Conservation (phyloP, 495 filamentous ascomycete species). For the Aspergillus campestris region DNA sequence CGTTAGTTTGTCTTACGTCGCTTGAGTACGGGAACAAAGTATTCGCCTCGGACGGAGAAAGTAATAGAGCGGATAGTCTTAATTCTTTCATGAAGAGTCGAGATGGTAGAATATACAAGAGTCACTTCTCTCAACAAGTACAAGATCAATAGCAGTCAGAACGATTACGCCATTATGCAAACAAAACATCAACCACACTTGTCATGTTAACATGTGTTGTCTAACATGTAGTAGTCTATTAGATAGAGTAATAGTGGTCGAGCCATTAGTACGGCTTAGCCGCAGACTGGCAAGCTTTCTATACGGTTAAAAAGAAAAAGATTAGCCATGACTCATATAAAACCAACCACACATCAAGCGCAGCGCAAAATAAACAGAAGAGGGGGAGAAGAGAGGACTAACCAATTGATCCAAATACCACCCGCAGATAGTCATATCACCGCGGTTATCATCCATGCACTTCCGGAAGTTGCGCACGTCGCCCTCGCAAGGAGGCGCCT, state of each 20-base stretch:
- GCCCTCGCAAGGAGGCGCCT: conserved; percentile 56
- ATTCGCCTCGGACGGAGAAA: too few species aligned
- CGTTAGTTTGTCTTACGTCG: too few species aligned
- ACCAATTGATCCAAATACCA: conserved; percentile 97
- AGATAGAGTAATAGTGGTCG: conserved; percentile 3
- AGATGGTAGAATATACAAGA: conserved; percentile 1
- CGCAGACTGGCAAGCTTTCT: conserved; percentile 91
- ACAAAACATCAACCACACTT: conserved; percentile 9
- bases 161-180: conserved; percentile 17
- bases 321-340: too few species aligned
- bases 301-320: conserved; percentile 7
- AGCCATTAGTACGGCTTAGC: conserved; percentile 69
- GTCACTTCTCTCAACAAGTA: background rate
- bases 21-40: too few species aligned
- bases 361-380: background rate
- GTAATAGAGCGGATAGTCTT: too few species aligned
- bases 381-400: conserved; percentile 12
- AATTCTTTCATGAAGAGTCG: background rate
- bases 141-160: too few species aligned
- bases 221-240: background rate
- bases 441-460: conserved; percentile 90
- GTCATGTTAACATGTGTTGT: background rate
- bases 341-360: background rate
- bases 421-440: conserved; percentile 89
- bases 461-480: conserved; percentile 82